phyloP scores from a whole-genome alignment of 169 alveolate genomes.

The Eimeria mitis region DNA sequence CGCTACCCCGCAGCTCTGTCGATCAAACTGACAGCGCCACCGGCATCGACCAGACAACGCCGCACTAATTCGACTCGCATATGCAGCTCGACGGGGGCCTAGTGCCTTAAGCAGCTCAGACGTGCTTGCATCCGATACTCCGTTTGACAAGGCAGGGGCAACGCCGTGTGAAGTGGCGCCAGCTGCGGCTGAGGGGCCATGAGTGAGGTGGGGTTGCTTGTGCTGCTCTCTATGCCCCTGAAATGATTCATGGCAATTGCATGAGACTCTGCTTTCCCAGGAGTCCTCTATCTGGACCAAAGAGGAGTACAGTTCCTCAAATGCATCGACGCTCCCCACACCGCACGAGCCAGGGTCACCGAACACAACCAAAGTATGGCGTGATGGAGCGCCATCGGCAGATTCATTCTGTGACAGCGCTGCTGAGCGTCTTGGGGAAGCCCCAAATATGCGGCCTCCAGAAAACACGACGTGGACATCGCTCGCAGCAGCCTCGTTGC shows the following conservation, averaged over 20 bases:
- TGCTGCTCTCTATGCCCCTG: neutral
- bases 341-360: slow-evolving; percentile 32
- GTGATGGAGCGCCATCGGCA: neutral
- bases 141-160: slow-evolving; percentile 3
- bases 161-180: neutral
- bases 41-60: slow-evolving; percentile 41
- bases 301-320: slow-evolving; percentile 1
- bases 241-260: neutral
- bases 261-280: neutral
- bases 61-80: slow-evolving; percentile 15
- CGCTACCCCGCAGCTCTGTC: neutral
- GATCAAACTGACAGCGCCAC: neutral
- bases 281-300: neutral
- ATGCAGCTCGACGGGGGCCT: slow-evolving; percentile 28
- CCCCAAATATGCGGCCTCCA: neutral
- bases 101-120: neutral
- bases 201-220: neutral
- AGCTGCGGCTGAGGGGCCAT: neutral
- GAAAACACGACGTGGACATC: neutral
- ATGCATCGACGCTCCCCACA: slow-evolving; percentile 1
- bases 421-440: neutral
- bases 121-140: neutral
- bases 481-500: neutral
- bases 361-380: slow-evolving; percentile 25
- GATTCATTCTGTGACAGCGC: neutral